Evolutionary conservation across 2,329 filamentous ascomycete species (phyloP), one percentile per base, ranked within the genome.

Genomic region (Phaeosphaeriaceae sp.): DNA sequence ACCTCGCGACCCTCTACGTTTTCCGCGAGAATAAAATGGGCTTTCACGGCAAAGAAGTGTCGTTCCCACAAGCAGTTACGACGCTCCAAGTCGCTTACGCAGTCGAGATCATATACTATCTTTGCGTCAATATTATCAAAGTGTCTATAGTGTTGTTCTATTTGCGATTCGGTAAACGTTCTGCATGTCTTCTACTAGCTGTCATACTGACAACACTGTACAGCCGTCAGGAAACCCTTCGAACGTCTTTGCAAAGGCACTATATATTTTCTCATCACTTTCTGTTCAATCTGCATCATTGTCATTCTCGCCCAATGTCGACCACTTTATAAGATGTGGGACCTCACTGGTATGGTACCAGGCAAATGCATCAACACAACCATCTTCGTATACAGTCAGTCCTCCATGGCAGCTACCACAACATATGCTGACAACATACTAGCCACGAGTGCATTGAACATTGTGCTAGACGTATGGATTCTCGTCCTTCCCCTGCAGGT

Each of bases 381-480:
- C 3, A 70, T 64, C 6, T 70, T 71, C 22, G 72, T 75, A 49
- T 77, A 75, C 58, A 61, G 72, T 75, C 68, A 13, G 66, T 59
- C 11, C 10, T 22, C 30, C 47, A 7, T 24, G 19, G 35, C 11
- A 19, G 6, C 17, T 17, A 15, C 24, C 28, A 22, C 17, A 13
- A 19, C 26, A 17, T 15, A 53, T 23, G 24, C 22, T 49, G 17
- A 52, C 19, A 6, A 42, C 9, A 43, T 52, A 9, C 15, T 40
- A 71, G 66, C 55, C 13, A 70, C 66, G n/a, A 65, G 93, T 0
- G 92, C 93, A 0, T 87, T 97, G 75, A 97, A 97, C 78, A 91
- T 97, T 66, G 87, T 95, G 58, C 95, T 93, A 26, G 93, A 97
- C 73, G 83, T 97, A 53, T 91, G 91, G 51, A 92, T 97, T 55